phyloP scores from a whole-genome alignment of 495 filamentous ascomycete species.

The Neurospora africana region DNA sequence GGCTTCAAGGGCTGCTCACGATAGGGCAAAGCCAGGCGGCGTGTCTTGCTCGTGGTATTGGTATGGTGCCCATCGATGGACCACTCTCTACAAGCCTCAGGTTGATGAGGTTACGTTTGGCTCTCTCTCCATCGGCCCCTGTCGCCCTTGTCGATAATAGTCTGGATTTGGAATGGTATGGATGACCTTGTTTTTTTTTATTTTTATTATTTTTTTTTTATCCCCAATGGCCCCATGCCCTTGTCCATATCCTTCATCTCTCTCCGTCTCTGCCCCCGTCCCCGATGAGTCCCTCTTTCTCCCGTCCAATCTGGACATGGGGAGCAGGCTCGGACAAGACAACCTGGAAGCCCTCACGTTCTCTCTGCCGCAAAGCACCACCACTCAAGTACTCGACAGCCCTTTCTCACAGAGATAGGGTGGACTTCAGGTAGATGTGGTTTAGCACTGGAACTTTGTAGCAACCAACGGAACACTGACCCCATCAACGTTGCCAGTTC shows the following conservation, averaged over 20 bases:
- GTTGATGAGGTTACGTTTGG: not conserved
- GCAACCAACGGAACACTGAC: not conserved
- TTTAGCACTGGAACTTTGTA: not conserved
- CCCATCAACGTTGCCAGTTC: not conserved
- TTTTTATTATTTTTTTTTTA: not conserved
- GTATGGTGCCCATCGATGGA: not conserved
- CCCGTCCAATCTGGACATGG: not conserved
- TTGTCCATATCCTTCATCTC: slow-evolving; percentile 4
- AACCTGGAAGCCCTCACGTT: not conserved
- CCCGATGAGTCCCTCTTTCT: not conserved
- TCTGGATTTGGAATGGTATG: slow-evolving; percentile 4
- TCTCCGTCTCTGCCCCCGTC: not conserved
- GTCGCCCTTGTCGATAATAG: slow-evolving; percentile 4
- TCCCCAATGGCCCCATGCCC: not conserved
- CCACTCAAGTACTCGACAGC: not conserved
- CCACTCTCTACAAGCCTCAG: not conserved
- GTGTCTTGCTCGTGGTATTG: not conserved
- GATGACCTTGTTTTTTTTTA: not conserved
- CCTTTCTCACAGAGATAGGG: not conserved
- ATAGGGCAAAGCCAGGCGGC: not conserved
- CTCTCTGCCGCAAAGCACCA: not conserved
- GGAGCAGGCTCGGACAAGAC: not conserved
- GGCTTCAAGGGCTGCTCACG: not conserved
- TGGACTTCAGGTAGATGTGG: not conserved
- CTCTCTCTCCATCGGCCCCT: not conserved